A percentile compares a stretch with the other conserved stretches of the same genome.
Evolutionary conservation across 2,329 filamentous ascomycete genomes (phyloP).

Genomic region (Mycosphaerella sp.): DNA sequence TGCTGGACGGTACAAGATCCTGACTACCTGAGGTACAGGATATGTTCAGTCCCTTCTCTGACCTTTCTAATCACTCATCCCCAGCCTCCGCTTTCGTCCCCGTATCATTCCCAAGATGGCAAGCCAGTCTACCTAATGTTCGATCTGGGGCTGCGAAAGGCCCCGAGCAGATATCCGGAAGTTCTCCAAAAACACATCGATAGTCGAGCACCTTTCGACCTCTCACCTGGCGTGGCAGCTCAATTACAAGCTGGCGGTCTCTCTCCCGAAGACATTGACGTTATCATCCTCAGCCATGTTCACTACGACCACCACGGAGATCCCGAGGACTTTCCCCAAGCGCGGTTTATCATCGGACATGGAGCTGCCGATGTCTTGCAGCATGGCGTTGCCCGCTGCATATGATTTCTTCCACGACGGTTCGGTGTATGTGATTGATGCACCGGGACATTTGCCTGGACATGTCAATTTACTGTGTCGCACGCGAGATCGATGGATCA

Average conservation of each 20-base stretch:
- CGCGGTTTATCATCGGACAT: constrained; percentile 47
- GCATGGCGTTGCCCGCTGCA: constrained; percentile 37
- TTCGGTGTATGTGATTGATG: constrained; percentile 44
- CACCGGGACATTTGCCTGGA: constrained; percentile 47
- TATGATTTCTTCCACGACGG: constrained; percentile 47
- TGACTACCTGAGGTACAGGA: too few relatives aligned
- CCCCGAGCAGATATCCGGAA: constrained; percentile 40
- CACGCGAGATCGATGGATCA: constrained; percentile 40
- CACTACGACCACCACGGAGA: constrained; percentile 57
- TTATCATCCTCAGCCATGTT: constrained; percentile 46
- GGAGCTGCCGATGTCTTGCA: constrained; percentile 41
- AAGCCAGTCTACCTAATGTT: constrained; percentile 42
- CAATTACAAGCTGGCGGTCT: constrained; percentile 35
- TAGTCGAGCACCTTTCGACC: constrained; percentile 41
- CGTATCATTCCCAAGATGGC: constrained; percentile 5
- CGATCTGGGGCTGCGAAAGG: constrained; percentile 48
- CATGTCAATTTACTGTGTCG: constrained; percentile 48
- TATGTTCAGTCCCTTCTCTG: constrained; percentile 44
- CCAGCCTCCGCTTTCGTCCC: constrained; percentile 18
- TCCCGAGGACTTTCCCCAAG: constrained; percentile 45
- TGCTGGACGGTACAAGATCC: too few relatives aligned
- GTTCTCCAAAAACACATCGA: constrained; percentile 43
- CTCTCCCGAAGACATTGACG: constrained; percentile 34
- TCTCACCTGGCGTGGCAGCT: constrained; percentile 41
- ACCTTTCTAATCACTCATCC: constrained; percentile 49